phyloP scores from a whole-genome alignment of 331 rosid species.

The Telfairia occidentalis region DNA sequence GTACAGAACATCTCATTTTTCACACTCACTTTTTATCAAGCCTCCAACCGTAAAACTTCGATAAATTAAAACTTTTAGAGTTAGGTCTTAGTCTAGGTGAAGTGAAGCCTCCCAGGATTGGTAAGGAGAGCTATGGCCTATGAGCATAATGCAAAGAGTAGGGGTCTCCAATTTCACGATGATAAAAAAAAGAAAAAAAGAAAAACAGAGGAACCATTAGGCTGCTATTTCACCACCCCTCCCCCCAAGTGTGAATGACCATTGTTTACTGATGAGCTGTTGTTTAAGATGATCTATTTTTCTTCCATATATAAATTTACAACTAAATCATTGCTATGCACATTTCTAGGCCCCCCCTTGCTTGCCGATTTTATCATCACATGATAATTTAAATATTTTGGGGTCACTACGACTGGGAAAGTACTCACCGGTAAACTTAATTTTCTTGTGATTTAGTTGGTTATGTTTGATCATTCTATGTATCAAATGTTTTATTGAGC shows the following conservation, averaged over 20 bases:
- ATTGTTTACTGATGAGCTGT: background rate
- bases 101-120: background rate
- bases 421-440: conserved; percentile 55
- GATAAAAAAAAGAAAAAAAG: background rate
- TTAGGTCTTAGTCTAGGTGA: background rate
- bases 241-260: background rate
- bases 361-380: conserved; percentile 53
- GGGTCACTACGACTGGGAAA: conserved; percentile 69
- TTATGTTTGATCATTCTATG: conserved; percentile 13
- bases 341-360: conserved; percentile 55
- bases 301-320: background rate
- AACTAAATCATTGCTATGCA: background rate
- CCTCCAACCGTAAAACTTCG: background rate
- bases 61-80: background rate
- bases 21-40: background rate
- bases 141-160: background rate
- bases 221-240: background rate
- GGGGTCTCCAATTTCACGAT: background rate
- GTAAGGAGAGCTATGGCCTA: background rate
- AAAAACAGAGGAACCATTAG: background rate
- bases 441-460: background rate
- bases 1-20: background rate
- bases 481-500: conserved; percentile 14
- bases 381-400: conserved; percentile 40
- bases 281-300: background rate